These are phyloP conservation scores for Cucurbita moschata DNA, from an alignment of 306 rosid genomes.

Conservation along the genomic window DNA sequence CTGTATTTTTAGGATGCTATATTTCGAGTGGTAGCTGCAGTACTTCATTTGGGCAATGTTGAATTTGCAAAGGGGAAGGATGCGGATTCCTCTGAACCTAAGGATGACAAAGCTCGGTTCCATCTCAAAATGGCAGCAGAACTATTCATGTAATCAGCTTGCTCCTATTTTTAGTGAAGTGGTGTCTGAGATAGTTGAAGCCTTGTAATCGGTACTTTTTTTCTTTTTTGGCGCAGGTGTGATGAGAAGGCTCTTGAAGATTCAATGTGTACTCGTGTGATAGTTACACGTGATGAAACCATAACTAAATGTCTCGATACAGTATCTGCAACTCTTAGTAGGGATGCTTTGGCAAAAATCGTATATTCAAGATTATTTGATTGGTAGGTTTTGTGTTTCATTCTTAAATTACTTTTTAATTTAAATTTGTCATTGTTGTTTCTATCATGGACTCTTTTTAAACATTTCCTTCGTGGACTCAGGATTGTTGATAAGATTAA, in stretches of 20 bases:
- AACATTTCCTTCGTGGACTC: conserved; percentile 11
- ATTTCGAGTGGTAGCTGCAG: conserved; percentile 75
- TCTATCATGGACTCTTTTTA: not conserved
- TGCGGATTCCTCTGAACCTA: conserved; percentile 73
- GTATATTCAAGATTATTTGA: conserved; percentile 83
- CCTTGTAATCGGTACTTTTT: conserved; percentile 8
- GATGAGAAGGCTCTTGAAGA: conserved; percentile 70
- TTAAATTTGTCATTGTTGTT: not conserved
- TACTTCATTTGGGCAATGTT: conserved; percentile 86
- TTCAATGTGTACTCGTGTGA: conserved; percentile 83
- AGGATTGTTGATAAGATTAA: conserved; percentile 91
- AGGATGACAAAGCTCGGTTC: conserved; percentile 56
- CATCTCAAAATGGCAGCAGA: conserved; percentile 77
- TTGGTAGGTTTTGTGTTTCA: conserved; percentile 34
- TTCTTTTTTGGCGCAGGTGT: conserved; percentile 40
- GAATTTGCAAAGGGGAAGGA: conserved; percentile 70
- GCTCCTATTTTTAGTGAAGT: not conserved
- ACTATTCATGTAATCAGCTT: conserved; percentile 43
- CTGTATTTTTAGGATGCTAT: conserved; percentile 61
- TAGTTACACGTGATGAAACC: conserved; percentile 88
- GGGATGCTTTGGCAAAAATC: conserved; percentile 87
- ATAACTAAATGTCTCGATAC: conserved; percentile 75
- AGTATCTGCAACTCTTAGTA: conserved; percentile 49
- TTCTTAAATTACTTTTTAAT: not conserved
- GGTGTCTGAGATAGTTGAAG: conserved; percentile 9